phyloP scores from a whole-genome alignment of 306 rosid species.

The Cicer yamashitae region DNA sequence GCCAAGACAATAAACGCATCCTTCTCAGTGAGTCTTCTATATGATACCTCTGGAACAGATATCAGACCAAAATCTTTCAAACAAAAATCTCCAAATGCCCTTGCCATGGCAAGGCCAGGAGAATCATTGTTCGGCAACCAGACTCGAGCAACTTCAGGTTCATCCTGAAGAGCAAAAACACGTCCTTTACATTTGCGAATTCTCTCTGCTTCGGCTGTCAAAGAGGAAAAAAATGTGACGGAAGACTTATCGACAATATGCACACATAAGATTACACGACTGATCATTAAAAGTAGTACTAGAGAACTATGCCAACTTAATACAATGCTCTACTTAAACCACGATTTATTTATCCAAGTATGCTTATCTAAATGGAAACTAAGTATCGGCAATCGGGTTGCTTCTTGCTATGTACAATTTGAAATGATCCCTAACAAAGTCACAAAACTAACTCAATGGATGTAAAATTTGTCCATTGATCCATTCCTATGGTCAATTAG shows the following conservation, averaged over 20 bases:
- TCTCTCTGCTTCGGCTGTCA: slow-evolving; percentile 92
- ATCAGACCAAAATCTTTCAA: slow-evolving; percentile 96
- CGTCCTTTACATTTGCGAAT: slow-evolving; percentile 90
- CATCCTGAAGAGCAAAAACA: slow-evolving; percentile 94
- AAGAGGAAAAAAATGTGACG: slow-evolving; percentile 20
- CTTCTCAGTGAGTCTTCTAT: slow-evolving; percentile 66
- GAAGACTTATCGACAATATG: neutral
- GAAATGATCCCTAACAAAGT: neutral
- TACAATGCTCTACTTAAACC: neutral
- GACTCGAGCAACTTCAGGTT: slow-evolving; percentile 94
- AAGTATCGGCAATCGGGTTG: neutral
- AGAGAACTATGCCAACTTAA: neutral
- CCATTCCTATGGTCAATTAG: too few species aligned
- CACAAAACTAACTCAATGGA: too few species aligned
- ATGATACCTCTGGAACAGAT: slow-evolving; percentile 90
- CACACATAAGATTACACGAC: slow-evolving; percentile 4
- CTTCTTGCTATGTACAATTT: neutral
- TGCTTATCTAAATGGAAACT: slow-evolving; percentile 6
- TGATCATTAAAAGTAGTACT: neutral
- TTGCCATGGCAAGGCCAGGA: slow-evolving; percentile 99
- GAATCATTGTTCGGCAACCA: slow-evolving; percentile 95
- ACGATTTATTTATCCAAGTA: neutral
- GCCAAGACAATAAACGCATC: slow-evolving; percentile 92
- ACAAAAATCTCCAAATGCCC: slow-evolving; percentile 99
- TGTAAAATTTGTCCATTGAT: too few species aligned